phyloP scores from a whole-genome alignment of 305 asterid species.

The Fraxinus nigra region DNA sequence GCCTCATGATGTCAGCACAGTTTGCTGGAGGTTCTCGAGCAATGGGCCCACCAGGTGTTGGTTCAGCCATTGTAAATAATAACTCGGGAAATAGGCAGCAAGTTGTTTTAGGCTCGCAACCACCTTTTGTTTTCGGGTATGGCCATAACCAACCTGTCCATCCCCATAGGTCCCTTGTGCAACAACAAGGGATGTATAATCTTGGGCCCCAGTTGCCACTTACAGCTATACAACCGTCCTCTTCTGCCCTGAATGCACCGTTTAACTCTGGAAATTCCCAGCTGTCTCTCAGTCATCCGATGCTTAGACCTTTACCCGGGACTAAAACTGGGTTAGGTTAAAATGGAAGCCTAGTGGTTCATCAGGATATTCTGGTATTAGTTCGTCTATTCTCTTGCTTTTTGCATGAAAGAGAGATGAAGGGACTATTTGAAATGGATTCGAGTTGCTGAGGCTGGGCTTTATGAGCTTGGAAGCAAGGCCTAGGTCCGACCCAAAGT shows the following conservation, averaged over 20 bases:
- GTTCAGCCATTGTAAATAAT: constrained; percentile 31
- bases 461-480: not conserved
- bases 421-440: not conserved
- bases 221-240: constrained; percentile 48
- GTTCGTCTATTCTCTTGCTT: not conserved
- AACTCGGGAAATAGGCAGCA: constrained; percentile 37
- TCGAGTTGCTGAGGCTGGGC: not conserved
- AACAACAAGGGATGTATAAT: constrained; percentile 42
- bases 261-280: constrained; percentile 38
- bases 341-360: constrained; percentile 8
- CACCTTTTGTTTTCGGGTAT: constrained; percentile 39
- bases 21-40: constrained; percentile 47
- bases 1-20: constrained; percentile 53
- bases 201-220: constrained; percentile 54
- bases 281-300: constrained; percentile 38
- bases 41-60: constrained; percentile 34
- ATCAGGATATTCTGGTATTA: constrained; percentile 19
- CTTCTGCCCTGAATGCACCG: constrained; percentile 35
- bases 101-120: constrained; percentile 34
- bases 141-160: constrained; percentile 43
- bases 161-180: constrained; percentile 46
- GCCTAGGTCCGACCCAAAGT: not conserved
- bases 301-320: constrained; percentile 46
- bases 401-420: not conserved
- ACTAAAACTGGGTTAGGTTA: constrained; percentile 50